Conservation (phyloP, 192 early-diverging fungal species). For the Podila horticola region DNA sequence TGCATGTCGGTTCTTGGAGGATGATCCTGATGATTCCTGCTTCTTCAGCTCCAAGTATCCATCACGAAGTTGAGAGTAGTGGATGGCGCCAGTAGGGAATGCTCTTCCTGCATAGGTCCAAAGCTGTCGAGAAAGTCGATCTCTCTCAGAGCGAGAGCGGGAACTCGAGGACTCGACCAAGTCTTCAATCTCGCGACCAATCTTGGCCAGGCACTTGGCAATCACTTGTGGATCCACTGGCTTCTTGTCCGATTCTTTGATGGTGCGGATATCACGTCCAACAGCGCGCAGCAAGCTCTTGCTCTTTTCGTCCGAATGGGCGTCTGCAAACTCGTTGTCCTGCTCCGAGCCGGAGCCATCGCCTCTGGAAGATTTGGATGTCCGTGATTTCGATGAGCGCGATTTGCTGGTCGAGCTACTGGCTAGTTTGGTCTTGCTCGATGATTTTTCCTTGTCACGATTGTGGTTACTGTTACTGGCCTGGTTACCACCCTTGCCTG, state of each 20-base stretch:
- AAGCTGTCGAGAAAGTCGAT: slow-evolving; percentile 59
- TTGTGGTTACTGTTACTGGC: slow-evolving; percentile 1
- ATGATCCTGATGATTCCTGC: slow-evolving; percentile 30
- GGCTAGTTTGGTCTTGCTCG: background rate
- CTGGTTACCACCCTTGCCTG: slow-evolving; percentile 27
- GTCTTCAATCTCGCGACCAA: slow-evolving; percentile 67
- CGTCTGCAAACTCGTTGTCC: slow-evolving; percentile 13
- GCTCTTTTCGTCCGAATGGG: slow-evolving; percentile 29
- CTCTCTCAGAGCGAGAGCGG: slow-evolving; percentile 58
- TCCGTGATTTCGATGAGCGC: slow-evolving; percentile 13
- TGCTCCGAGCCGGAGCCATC: slow-evolving; percentile 13
- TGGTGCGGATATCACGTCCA: slow-evolving; percentile 36
- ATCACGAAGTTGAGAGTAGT: slow-evolving; percentile 52
- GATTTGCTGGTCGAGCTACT: slow-evolving; percentile 21
- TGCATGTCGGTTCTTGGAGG: slow-evolving; percentile 58
- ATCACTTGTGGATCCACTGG: slow-evolving; percentile 55
- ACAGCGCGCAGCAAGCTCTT: slow-evolving; percentile 36
- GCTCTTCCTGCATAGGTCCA: slow-evolving; percentile 66
- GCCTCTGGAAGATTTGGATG: slow-evolving; percentile 13
- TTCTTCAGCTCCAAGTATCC: slow-evolving; percentile 44
- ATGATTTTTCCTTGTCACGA: background rate
- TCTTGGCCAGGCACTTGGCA: slow-evolving; percentile 59
- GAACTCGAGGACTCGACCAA: slow-evolving; percentile 43
- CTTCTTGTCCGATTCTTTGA: slow-evolving; percentile 45
- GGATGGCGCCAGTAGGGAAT: slow-evolving; percentile 65